These are phyloP conservation scores for Phytophthora cactorum DNA, from an alignment of 352 stramenopile species.

Conservation along the genomic window DNA sequence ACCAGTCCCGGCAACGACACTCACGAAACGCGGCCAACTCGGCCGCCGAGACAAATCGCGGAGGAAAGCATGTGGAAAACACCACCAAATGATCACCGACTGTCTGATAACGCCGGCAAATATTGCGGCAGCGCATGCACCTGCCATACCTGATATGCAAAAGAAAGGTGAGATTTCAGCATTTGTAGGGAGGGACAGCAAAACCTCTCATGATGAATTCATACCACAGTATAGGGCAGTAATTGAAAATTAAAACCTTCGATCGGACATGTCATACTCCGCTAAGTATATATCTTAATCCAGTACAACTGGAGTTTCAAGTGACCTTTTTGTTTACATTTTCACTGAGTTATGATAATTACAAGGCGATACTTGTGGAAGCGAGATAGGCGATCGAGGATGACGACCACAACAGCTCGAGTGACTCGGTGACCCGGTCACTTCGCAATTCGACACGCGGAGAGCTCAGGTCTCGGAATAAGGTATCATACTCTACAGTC, in stretches of 20 bases:
- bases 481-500: not conserved
- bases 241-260: conserved; percentile 19
- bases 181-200: not conserved
- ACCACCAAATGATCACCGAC: conserved; percentile 17
- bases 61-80: conserved; percentile 17
- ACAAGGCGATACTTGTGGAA: not conserved
- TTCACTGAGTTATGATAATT: too few species aligned
- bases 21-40: conserved; percentile 7
- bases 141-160: not conserved
- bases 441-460: conserved; percentile 25
- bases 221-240: conserved; percentile 8
- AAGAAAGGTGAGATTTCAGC: not conserved
- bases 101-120: conserved; percentile 1
- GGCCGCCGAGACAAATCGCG: conserved; percentile 11
- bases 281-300: not conserved
- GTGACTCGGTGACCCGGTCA: conserved; percentile 11
- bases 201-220: not conserved
- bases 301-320: not conserved
- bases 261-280: not conserved
- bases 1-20: conserved; percentile 1
- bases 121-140: not conserved
- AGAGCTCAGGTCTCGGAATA: conserved; percentile 7
- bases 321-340: too few species aligned
- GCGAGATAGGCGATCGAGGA: conserved; percentile 18
- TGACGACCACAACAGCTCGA: conserved; percentile 23